Base-by-base conservation (phyloP, 1,284 basidiomycete species). In the Gastroboletus turbinatus region DNA sequence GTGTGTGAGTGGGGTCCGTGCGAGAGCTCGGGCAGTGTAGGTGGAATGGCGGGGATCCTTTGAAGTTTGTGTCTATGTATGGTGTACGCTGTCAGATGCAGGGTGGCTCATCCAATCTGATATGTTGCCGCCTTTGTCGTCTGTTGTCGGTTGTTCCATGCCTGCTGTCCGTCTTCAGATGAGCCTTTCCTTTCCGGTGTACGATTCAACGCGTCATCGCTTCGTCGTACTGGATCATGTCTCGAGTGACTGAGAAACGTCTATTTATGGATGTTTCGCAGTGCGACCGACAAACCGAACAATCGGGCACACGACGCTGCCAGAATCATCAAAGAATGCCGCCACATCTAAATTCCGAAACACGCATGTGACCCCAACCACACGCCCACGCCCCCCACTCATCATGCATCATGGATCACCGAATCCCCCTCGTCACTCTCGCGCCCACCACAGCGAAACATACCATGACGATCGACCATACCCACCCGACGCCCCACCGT, bases 391-490 rank as follows among this genome's bases (percentile, higher is more conserved):
- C n/a, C n/a, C n/a, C n/a, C n/a, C n/a, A n/a, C n/a, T n/a, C n/a
- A n/a, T n/a, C n/a, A n/a, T n/a, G n/a, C n/a, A n/a, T n/a, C n/a
- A n/a, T 14, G 13, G 21, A 40, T 61, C 56, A 62, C 33, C 19
- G 40, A 38, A 60, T 27, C 5, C 38, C 21, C 6, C 21, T 60
- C 11, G 58, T 42, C 27, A 49, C 14, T 17, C 52, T 57, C 4
- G 42, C 46, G 5, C 61, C 60, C 4, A 44, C 5, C 17, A 61
- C 2, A 1, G 29, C 38, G 10, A 61, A 23, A 46, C 25, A 35
- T 4, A 33, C 58, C 60, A 63, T 61, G 23, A 57, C n/a, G 21
- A 43, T 27, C 4, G 61, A 47, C 58, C 58, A 61, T 9, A 4
- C 3, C 49, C 60, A 60, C 2, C 42, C 32, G 9, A 61, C 2